phyloP scores from a whole-genome alignment of 495 filamentous ascomycete genomes.

The Xylaria castorea region DNA sequence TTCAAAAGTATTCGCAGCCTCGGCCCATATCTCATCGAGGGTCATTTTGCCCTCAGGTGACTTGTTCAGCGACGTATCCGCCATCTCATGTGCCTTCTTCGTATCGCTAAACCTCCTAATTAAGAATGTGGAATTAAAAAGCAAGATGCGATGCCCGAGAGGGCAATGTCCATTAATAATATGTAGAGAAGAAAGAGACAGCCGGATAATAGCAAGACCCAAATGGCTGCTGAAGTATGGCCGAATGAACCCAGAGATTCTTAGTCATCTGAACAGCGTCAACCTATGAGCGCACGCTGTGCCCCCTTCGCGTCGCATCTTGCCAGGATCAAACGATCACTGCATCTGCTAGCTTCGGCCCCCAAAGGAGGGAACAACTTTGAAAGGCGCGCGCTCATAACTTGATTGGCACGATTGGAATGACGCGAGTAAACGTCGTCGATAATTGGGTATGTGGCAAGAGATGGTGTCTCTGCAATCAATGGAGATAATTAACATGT shows the following conservation, averaged over 20 bases:
- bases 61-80: background rate
- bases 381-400: background rate
- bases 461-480: too few relatives aligned
- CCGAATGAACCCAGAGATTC: background rate
- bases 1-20: slow-evolving; percentile 23
- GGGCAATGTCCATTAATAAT: background rate
- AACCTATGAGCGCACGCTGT: background rate
- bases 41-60: background rate
- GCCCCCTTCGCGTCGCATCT: background rate
- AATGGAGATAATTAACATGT: too few relatives aligned
- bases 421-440: background rate
- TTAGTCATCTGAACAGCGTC: background rate
- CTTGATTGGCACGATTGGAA: background rate
- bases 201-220: background rate
- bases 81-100: background rate
- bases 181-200: background rate
- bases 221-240: background rate
- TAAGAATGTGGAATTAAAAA: background rate
- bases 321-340: background rate
- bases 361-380: background rate
- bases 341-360: background rate
- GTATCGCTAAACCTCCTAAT: background rate
- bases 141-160: background rate
- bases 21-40: slow-evolving; percentile 25
- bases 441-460: too few relatives aligned